A percentile compares a stretch with the other conserved stretches of the same genome.
These are phyloP conservation scores for Ascochyta clinopodiicola DNA, from an alignment of 2,329 filamentous ascomycete genomes.

Conservation along the genomic window DNA sequence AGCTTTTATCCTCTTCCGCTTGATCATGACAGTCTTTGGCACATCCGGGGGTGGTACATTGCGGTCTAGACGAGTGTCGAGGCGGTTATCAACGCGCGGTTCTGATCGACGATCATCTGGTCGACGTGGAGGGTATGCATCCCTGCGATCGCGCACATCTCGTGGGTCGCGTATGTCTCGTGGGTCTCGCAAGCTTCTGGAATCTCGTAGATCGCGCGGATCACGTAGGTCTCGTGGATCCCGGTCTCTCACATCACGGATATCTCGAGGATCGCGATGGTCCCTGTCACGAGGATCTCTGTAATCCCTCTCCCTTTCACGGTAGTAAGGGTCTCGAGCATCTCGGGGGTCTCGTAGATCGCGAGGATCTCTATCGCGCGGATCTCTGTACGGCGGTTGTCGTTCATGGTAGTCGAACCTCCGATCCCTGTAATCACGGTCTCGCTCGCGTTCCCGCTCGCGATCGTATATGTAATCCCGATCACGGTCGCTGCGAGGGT, in stretches of 20 bases:
- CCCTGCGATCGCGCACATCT: conserved; percentile 39
- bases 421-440: conserved; percentile 49
- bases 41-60: conserved; percentile 48
- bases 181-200: conserved; percentile 22
- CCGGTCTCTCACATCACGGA: conserved; percentile 29
- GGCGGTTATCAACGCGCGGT: conserved; percentile 32
- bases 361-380: conserved; percentile 34
- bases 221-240: conserved; percentile 29
- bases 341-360: conserved; percentile 22
- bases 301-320: conserved; percentile 27
- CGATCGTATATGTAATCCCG: conserved; percentile 32
- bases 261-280: conserved; percentile 24
- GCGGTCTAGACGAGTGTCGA: conserved; percentile 49
- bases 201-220: conserved; percentile 21
- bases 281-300: conserved; percentile 29
- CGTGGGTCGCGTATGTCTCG: conserved; percentile 31
- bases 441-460: conserved; percentile 50
- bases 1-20: conserved; percentile 72
- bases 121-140: conserved; percentile 36
- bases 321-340: conserved; percentile 23
- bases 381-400: conserved; percentile 36
- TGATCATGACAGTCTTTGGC: conserved; percentile 63
- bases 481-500: conserved; percentile 34
- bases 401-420: conserved; percentile 37
- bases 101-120: conserved; percentile 34